These are phyloP conservation scores for Bullera alba DNA, from an alignment of 768 basidiomycete genomes.

Conservation along the genomic window DNA sequence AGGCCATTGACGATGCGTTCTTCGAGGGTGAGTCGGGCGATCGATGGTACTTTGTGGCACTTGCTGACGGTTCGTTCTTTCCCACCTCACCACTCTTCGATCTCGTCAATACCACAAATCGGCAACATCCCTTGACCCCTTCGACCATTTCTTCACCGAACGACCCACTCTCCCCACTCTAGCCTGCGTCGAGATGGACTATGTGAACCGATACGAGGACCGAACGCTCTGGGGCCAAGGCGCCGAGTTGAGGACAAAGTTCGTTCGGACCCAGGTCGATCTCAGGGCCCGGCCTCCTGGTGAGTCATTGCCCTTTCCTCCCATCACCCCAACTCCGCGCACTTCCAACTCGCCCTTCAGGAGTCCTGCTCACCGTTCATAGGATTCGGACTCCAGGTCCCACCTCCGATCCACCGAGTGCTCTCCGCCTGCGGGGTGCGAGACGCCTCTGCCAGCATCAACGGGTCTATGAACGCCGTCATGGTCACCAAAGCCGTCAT, in stretches of 20 bases:
- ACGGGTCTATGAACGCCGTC: conserved; percentile 80
- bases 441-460: conserved; percentile 89
- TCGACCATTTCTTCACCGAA: conserved; percentile 42
- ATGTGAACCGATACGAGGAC: conserved; percentile 84
- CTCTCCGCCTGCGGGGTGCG: conserved; percentile 90
- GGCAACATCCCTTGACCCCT: too few species aligned
- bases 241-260: conserved; percentile 67
- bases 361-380: conserved; percentile 55
- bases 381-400: conserved; percentile 86
- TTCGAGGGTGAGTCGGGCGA: neutral
- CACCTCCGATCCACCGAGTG: conserved; percentile 76
- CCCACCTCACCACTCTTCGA: too few species aligned
- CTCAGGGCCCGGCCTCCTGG: conserved; percentile 55
- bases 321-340: neutral
- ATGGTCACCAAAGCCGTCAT: conserved; percentile 80
- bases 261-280: conserved; percentile 72
- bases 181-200: conserved; percentile 84
- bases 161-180: conserved; percentile 50
- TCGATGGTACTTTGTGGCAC: neutral
- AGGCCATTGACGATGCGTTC: neutral
- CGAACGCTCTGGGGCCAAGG: conserved; percentile 80
- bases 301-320: conserved; percentile 19
- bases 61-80: too few species aligned
- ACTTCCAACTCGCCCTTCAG: neutral
- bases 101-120: too few species aligned